Conservation (phyloP, 2,329 filamentous ascomycete genomes). For the Myriangium duriaei region DNA sequence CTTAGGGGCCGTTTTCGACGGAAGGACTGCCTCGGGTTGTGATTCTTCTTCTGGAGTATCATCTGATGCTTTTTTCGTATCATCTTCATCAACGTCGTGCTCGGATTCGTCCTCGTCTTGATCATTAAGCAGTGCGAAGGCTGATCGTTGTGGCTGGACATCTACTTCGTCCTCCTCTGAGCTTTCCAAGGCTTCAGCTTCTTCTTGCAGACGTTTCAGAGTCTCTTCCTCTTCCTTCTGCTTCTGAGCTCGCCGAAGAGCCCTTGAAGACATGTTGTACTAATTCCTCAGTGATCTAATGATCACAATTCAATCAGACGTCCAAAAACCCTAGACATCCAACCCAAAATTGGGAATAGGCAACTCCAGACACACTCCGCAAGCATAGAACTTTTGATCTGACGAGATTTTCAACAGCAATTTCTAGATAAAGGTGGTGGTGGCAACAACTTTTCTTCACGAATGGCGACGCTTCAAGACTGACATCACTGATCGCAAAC, state of each 20-base stretch:
- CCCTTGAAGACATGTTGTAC: conserved; percentile 50
- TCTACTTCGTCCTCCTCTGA: conserved; percentile 24
- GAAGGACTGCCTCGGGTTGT: conserved; percentile 12
- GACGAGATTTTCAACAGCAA: too few species aligned
- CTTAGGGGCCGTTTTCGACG: conserved; percentile 26
- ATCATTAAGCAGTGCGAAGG: conserved; percentile 35
- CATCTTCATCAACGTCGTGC: conserved; percentile 22
- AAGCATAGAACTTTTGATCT: too few species aligned
- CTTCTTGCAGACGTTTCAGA: conserved; percentile 18
- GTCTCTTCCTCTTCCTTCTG: conserved; percentile 25
- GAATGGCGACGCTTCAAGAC: too few species aligned
- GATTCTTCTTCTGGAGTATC: conserved; percentile 9
- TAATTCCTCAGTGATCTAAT: background rate
- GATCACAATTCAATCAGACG: background rate
- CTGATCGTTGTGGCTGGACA: conserved; percentile 14
- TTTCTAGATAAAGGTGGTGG: too few species aligned
- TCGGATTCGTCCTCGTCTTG: conserved; percentile 26
- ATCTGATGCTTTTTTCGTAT: conserved; percentile 21
- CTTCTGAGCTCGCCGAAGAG: conserved; percentile 49
- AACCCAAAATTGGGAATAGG: too few species aligned
- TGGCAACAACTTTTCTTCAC: too few species aligned
- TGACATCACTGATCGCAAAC: too few species aligned
- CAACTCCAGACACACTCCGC: too few species aligned
- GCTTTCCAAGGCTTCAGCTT: conserved; percentile 25
- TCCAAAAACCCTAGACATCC: too few species aligned